Evolutionary conservation across 2,329 filamentous ascomycete species (phyloP).

Genomic region (Neonectria neomacrospora): DNA sequence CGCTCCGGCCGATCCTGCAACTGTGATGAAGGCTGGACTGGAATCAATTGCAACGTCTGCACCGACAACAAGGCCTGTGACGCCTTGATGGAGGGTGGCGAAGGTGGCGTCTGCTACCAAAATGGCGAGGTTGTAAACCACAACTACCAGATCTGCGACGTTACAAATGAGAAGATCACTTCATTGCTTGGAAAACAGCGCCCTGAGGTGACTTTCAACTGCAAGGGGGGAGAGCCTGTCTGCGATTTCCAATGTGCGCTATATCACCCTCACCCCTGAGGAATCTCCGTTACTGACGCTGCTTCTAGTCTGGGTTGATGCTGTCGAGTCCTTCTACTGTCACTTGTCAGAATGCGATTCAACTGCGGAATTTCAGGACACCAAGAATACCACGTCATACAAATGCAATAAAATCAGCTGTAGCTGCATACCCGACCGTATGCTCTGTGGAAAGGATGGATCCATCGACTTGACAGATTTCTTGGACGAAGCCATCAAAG

Average conservation of each 20-base stretch:
- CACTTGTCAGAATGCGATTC: slow-evolving; percentile 84
- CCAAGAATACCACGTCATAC: slow-evolving; percentile 85
- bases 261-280: background rate
- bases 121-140: slow-evolving; percentile 90
- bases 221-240: slow-evolving; percentile 76
- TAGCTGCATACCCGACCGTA: slow-evolving; percentile 87
- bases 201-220: slow-evolving; percentile 95
- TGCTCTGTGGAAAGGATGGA: slow-evolving; percentile 92
- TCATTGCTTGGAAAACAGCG: slow-evolving; percentile 85
- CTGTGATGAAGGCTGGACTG: slow-evolving; percentile 93
- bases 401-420: slow-evolving; percentile 87
- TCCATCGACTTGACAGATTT: slow-evolving; percentile 95
- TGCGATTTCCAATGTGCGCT: slow-evolving; percentile 94
- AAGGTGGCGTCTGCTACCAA: slow-evolving; percentile 91
- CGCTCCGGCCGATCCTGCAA: slow-evolving; percentile 78
- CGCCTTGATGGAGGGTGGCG: slow-evolving; percentile 83
- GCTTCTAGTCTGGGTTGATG: slow-evolving; percentile 86
- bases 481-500: slow-evolving; percentile 81
- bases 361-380: slow-evolving; percentile 72
- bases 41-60: slow-evolving; percentile 99
- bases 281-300: slow-evolving; percentile 21
- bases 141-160: slow-evolving; percentile 98
- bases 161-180: slow-evolving; percentile 94
- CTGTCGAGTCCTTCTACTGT: slow-evolving; percentile 96
- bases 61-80: slow-evolving; percentile 85